Evolutionary conservation across 2,329 filamentous ascomycete species (phyloP).

Genomic region (Lachnellula occidentalis): DNA sequence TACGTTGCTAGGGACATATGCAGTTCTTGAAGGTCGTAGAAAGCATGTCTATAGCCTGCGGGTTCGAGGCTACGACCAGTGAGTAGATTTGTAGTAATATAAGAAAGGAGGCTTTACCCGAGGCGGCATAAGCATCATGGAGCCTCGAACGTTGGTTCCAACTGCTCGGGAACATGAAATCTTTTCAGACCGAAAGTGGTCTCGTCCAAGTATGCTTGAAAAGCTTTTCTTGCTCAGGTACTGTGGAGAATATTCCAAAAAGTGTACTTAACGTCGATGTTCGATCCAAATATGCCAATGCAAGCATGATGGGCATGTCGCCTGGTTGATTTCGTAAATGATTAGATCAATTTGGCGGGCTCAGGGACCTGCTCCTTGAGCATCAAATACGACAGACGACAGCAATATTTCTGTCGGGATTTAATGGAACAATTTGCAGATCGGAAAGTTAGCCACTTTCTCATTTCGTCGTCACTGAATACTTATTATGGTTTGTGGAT

Average conservation of each 20-base stretch:
- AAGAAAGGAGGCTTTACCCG: background rate
- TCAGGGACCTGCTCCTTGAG: no score
- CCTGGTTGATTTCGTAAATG: no score
- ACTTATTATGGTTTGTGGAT: background rate
- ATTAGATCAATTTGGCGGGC: no score
- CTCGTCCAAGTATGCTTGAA: background rate
- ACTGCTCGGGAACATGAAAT: background rate
- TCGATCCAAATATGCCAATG: no score
- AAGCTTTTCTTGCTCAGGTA: background rate
- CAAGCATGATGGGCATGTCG: no score
- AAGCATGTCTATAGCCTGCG: background rate
- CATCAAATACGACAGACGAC: no score
- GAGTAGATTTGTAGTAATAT: background rate
- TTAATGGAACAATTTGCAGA: background rate
- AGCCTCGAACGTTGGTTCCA: background rate
- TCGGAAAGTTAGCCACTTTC: conserved; percentile 2
- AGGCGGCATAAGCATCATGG: background rate
- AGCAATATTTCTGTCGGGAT: background rate
- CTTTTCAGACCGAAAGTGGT: background rate
- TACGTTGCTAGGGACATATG: background rate
- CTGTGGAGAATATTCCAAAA: no score
- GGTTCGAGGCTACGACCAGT: conserved; percentile 1
- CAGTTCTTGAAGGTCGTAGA: conserved; percentile 6
- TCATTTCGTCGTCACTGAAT: conserved; percentile 4
- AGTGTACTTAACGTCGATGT: no score